phyloP scores from a whole-genome alignment of 106 monocot species.

The Dioscorea zingiberensis region DNA sequence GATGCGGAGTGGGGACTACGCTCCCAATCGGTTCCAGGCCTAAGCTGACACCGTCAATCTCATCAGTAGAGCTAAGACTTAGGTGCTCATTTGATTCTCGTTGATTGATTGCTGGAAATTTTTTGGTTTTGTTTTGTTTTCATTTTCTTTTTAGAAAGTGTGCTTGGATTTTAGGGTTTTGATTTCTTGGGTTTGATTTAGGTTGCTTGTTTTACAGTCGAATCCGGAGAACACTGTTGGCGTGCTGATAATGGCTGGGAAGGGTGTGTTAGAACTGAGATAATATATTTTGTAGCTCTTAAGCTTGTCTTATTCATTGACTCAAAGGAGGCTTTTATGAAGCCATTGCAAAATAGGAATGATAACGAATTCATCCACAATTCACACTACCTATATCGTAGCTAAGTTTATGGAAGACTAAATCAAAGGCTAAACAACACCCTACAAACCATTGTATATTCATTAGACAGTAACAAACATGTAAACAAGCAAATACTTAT shows the following conservation, averaged over 20 bases:
- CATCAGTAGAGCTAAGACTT: conserved; percentile 93
- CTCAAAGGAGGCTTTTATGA: no score
- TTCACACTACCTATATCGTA: no score
- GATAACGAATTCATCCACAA: no score
- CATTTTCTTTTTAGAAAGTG: not conserved
- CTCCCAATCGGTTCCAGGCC: conserved; percentile 80
- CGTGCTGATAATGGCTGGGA: conserved; percentile 91
- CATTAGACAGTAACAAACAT: no score
- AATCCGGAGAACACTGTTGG: conserved; percentile 98
- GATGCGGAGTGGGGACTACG: conserved; percentile 94
- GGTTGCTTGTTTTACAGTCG: conserved; percentile 38
- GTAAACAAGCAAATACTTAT: no score
- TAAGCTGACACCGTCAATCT: conserved; percentile 89
- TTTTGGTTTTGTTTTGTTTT: not conserved
- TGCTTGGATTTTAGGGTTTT: not conserved
- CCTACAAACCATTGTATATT: no score
- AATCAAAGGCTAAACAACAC: no score
- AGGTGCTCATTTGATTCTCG: conserved; percentile 25
- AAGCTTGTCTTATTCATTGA: no score
- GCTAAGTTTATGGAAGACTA: no score
- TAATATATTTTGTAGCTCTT: no score
- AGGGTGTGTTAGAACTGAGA: no score
- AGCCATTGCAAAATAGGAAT: no score
- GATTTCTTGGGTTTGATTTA: not conserved
- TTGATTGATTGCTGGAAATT: not conserved